A percentile compares a stretch with the other conserved stretches of the same genome.
phyloP scores from a whole-genome alignment of 768 basidiomycete genomes.

The Hericium alpestre region DNA sequence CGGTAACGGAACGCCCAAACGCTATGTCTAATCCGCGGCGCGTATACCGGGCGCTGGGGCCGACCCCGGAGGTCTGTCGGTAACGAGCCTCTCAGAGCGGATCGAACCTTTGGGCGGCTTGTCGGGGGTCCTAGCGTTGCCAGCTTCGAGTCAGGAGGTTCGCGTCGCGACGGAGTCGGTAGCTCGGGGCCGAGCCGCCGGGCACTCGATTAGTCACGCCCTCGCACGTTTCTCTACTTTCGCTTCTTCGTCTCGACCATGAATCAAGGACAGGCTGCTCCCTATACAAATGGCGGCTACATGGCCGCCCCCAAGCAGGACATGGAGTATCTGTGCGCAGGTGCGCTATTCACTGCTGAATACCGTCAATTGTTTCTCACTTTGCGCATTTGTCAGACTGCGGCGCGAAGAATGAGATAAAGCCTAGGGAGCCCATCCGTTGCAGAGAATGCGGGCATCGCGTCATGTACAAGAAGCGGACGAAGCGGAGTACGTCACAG shows the following conservation, averaged over 20 bases:
- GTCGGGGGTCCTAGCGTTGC: no score
- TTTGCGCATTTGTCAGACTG: conserved; percentile 44
- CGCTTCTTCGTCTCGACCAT: conserved; percentile 18
- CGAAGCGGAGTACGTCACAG: conserved; percentile 68
- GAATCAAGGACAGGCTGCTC: conserved; percentile 27
- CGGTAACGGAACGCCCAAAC: no score
- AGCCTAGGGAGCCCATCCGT: conserved; percentile 83
- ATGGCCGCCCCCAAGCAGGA: conserved; percentile 36
- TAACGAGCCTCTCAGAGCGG: no score
- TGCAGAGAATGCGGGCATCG: conserved; percentile 96
- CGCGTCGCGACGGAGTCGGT: no score
- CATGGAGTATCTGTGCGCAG: conserved; percentile 84
- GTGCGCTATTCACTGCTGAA: conserved; percentile 27
- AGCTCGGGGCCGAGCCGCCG: no score
- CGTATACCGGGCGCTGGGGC: no score
- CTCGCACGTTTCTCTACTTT: conserved; percentile 15
- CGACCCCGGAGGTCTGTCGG: no score
- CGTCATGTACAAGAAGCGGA: conserved; percentile 98
- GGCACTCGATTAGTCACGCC: conserved; percentile 11
- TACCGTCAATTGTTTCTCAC: neutral
- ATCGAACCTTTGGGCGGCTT: no score
- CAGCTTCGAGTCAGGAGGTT: no score
- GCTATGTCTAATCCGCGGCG: no score
- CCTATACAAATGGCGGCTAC: conserved; percentile 14
- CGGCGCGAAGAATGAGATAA: conserved; percentile 86